These are phyloP conservation scores for Pseudogymnoascus verrucosus DNA, from an alignment of 2,329 filamentous ascomycete species.

Conservation along the genomic window DNA sequence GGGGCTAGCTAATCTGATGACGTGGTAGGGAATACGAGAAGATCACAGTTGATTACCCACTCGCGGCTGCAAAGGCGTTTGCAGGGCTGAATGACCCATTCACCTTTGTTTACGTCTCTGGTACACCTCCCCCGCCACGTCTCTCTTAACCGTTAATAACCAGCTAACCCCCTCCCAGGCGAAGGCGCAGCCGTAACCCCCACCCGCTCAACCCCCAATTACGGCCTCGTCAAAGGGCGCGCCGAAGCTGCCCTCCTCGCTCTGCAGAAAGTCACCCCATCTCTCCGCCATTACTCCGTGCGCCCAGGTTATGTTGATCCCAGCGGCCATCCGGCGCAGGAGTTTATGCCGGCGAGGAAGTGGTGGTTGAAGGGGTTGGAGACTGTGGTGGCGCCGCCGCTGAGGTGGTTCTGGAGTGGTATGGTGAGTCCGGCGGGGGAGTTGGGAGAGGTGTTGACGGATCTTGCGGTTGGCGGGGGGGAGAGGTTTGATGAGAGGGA, in stretches of 20 bases:
- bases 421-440: constrained; percentile 38
- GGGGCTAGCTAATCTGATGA: not conserved
- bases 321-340: constrained; percentile 30
- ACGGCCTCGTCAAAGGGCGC: constrained; percentile 58
- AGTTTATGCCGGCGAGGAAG: constrained; percentile 24
- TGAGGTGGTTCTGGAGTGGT: constrained; percentile 25
- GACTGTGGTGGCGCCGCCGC: constrained; percentile 16
- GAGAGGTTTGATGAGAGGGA: constrained; percentile 29
- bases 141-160: not conserved
- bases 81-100: constrained; percentile 44
- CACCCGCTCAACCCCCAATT: constrained; percentile 46
- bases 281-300: constrained; percentile 47
- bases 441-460: constrained; percentile 39
- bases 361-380: constrained; percentile 20
- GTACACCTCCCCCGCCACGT: constrained; percentile 23
- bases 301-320: constrained; percentile 54
- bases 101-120: constrained; percentile 65
- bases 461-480: constrained; percentile 41
- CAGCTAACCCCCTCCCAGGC: constrained; percentile 11
- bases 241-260: constrained; percentile 52
- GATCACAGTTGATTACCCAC: constrained; percentile 59
- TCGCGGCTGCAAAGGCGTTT: constrained; percentile 57
- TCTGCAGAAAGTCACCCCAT: constrained; percentile 31
- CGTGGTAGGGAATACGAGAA: constrained; percentile 48
- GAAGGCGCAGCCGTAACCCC: constrained; percentile 47